Evolutionary conservation across 2,329 filamentous ascomycete species (phyloP).

Genomic region (Fusarium mundagurra): DNA sequence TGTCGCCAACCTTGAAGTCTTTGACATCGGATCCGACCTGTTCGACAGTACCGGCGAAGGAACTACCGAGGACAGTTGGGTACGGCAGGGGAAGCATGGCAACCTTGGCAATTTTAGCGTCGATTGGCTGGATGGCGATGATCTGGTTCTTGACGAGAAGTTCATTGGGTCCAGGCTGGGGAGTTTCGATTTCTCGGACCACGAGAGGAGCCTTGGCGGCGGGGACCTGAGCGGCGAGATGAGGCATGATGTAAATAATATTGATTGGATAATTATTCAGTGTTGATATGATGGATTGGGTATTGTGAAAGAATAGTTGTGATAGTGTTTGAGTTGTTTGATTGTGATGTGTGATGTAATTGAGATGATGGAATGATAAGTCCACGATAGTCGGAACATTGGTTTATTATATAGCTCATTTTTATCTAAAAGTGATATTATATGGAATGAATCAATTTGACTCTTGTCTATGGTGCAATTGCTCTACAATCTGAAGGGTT

Average conservation of each 20-base stretch:
- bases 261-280: rapidly evolving
- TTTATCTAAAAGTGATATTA: rapidly evolving
- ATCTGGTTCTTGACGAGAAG: constrained; percentile 32
- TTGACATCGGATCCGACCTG: constrained; percentile 10
- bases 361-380: not conserved
- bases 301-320: rapidly evolving
- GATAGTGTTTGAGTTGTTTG: rapidly evolving
- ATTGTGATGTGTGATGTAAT: rapidly evolving
- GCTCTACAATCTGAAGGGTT: not conserved
- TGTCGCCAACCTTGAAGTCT: constrained; percentile 26
- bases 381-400: rapidly evolving
- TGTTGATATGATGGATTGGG: rapidly evolving
- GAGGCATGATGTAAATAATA: not conserved
- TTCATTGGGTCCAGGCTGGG: constrained; percentile 27
- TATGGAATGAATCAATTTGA: rapidly evolving
- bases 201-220: constrained; percentile 24
- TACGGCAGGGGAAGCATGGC: constrained; percentile 31
- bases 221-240: constrained; percentile 26
- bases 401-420: not conserved
- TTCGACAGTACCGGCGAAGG: constrained; percentile 28
- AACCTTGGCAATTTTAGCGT: constrained; percentile 34
- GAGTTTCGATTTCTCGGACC: constrained; percentile 25
- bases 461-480: not conserved
- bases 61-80: constrained; percentile 25
- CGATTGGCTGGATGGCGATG: constrained; percentile 31